Evolutionary conservation across 345 rosid species (phyloP).

Genomic region (Punica granatum): DNA sequence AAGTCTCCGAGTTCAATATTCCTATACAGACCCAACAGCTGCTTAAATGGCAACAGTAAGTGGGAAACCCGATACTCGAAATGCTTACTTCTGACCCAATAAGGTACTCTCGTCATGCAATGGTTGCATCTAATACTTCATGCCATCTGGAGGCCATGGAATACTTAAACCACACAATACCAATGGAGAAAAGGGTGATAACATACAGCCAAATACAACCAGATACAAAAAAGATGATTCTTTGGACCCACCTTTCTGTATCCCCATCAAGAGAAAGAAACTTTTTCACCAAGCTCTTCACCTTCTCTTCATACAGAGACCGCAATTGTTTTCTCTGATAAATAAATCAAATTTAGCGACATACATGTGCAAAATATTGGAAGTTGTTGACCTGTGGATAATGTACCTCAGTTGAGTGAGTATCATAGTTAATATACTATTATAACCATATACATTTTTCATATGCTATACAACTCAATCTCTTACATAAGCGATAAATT

Average conservation of each 20-base stretch:
- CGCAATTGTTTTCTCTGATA: slow-evolving; percentile 64
- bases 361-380: too few species aligned
- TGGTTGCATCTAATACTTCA: not conserved
- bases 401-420: not conserved
- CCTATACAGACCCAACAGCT: not conserved
- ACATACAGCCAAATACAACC: not conserved
- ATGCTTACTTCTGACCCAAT: not conserved
- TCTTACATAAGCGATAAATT: not conserved
- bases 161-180: not conserved
- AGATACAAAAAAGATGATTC: not conserved
- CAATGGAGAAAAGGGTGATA: not conserved
- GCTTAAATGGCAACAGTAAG: not conserved
- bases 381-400: not conserved
- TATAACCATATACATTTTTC: not conserved
- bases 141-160: not conserved
- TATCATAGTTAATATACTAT: slow-evolving; percentile 2
- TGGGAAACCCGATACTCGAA: not conserved
- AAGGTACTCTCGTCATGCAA: not conserved
- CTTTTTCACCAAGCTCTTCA: slow-evolving; percentile 62
- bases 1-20: not conserved
- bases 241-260: slow-evolving; percentile 39
- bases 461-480: not conserved
- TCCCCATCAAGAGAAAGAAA: slow-evolving; percentile 63
- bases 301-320: slow-evolving; percentile 58
- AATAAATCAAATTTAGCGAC: slow-evolving; percentile 10